Base-by-base conservation (phyloP, 371 early-diverging fungal genomes). In the Saksenaea oblongispora region DNA sequence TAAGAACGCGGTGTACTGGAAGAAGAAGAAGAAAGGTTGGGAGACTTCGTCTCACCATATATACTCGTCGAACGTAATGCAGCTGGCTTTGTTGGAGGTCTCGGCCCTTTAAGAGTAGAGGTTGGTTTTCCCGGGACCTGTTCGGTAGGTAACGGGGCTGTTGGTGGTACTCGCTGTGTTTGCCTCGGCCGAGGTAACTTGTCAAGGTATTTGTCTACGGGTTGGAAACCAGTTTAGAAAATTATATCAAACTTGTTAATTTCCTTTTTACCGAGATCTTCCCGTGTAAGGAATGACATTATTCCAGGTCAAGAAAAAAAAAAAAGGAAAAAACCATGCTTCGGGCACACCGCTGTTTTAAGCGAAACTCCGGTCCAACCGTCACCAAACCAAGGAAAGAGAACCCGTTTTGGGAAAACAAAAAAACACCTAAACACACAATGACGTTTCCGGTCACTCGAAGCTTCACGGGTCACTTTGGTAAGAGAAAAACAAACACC, bases 61-160 rank as follows among this genome's bases (percentile, higher is more conserved):
- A 26, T 41, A 11, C 34, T 24, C 47, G 11, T 37, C 63, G 69
- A 59, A 56, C 44, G 59, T 15, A n/a, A 64, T 8, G 61, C 24
- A 5, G 61, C 57, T 1, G 71, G 61, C 28, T 64, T 67, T 26
- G 28, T 47, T 1, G 71, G 64, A 0, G 71, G 67, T 42, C 71
- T 47, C 2, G 71, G 71, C 28, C 71, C 71, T 54, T 56, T 51
- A 47, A 58, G 34, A 42, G 61, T 11, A 15, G 55, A 56, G 14
- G 41, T 56, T 37, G 15, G 37, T 37, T 37, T 37, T 15, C n/a
- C n/a, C n/a, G n/a, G n/a, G n/a, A n/a, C n/a, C n/a, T n/a, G n/a
- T n/a, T n/a, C n/a, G n/a, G n/a, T n/a, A n/a, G 37, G 37, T 37
- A 53, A 22, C 1, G 47, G 11, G 35, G 53, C 15, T 31, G 14